Evolutionary conservation across 768 basidiomycete species (phyloP), one percentile per base, ranked within the genome.

Genomic region (Tricholoma matsutake): DNA sequence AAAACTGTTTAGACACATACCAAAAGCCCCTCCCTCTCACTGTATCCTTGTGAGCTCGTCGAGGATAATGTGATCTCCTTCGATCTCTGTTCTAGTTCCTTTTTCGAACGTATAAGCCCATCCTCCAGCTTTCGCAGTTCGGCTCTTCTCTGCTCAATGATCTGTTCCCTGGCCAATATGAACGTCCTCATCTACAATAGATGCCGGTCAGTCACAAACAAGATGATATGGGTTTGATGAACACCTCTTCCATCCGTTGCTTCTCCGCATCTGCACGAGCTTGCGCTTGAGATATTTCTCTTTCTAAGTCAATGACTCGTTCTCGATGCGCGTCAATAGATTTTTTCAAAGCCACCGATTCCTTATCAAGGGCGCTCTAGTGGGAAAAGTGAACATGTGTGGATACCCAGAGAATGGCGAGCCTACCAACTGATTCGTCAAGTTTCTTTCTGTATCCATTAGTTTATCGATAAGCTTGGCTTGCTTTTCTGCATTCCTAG

Each of bases 381-480:
- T 35, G 13, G 34, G 60, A 13, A 43, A 57, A 34, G 54, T 54
- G 6, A 57, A 37, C 45, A 54, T 53, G 18, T 25, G 34, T 1
- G 18, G 35, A 32, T 35, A 54, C 16, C 4, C 10, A 58, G 2
- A 22, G 22, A n/a, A 5, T 5, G 6, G 29, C 13, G 34, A 28
- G 58, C 86, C 70, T 65, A 93, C 92, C 57, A 90, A 67, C 73
- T 89, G 89, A 6, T 67, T 68, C 2, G 68, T 71, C 5, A 92
- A 74, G 45, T 78, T 80, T 63, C 86, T 85, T 67, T 94, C 89
- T 0, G 82, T 73, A 57, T 89, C 88, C 10, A 78, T 74, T 3
- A 89, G 75, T 35, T 82, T 81, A 60, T 94, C 93, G 11, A 95
- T 76, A 6, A 83, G 81, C 62, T 79, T 79, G 20, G 69, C 72